Conservation (phyloP, 208 protist genomes). For the Leishmania turanica region DNA sequence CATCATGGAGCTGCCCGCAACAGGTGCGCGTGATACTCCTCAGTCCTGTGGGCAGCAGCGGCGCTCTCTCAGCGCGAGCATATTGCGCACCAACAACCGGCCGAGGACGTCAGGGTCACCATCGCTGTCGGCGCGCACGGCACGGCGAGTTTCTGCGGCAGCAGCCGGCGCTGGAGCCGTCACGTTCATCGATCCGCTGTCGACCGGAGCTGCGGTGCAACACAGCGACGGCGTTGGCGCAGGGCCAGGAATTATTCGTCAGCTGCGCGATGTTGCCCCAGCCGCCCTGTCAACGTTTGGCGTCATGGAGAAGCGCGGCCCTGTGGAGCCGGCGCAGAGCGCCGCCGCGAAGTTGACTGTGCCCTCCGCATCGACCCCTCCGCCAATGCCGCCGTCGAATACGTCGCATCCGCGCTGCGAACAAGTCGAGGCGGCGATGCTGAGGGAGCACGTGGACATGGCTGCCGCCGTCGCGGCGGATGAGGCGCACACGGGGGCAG, state of each 20-base stretch:
- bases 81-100: background rate
- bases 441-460: background rate
- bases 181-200: background rate
- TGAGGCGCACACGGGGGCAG: background rate
- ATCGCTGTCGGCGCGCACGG: background rate
- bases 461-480: background rate
- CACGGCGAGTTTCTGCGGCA: background rate
- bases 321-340: no score
- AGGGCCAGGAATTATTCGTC: background rate
- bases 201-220: background rate
- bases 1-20: constrained; percentile 3
- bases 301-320: background rate
- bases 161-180: background rate
- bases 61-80: background rate
- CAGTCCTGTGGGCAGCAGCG: background rate
- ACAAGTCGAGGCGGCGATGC: background rate
- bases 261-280: constrained; percentile 10
- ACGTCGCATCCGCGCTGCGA: background rate
- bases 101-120: background rate
- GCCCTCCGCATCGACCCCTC: background rate
- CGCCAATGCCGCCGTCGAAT: background rate
- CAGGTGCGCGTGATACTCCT: background rate
- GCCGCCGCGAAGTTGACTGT: background rate
- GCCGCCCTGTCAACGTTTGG: background rate
- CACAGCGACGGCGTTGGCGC: background rate